A percentile compares a stretch with the other conserved stretches of the same genome.
phyloP scores from a whole-genome alignment of 192 early-diverging fungal genomes.

The Backusella liffmaniae region DNA sequence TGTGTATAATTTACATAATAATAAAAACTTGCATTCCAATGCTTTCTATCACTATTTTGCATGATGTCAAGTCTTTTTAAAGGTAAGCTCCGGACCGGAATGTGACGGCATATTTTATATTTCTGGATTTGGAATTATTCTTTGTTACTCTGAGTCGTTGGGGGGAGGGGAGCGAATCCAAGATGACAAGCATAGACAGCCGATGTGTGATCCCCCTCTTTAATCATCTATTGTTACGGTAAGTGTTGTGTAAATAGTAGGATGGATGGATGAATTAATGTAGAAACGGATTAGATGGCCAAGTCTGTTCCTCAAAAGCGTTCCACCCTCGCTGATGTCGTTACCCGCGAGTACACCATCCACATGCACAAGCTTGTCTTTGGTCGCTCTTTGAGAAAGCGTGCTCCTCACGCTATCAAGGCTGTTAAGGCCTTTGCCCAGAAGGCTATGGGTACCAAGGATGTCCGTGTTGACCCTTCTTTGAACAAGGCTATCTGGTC shows the following conservation, averaged over 20 bases:
- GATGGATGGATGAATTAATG: not conserved
- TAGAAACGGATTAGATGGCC: conserved; percentile 14
- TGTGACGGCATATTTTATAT: not conserved
- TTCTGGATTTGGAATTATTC: not conserved
- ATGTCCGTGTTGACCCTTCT: conserved; percentile 93
- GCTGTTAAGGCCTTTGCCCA: conserved; percentile 87
- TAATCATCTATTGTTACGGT: not conserved
- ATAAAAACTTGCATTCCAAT: not conserved
- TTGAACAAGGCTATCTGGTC: conserved; percentile 97
- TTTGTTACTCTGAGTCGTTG: not conserved
- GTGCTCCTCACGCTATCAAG: conserved; percentile 94
- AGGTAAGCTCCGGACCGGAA: not conserved
- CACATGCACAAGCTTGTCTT: conserved; percentile 96
- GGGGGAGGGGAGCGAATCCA: not conserved
- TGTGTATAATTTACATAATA: not conserved
- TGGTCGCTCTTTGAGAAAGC: conserved; percentile 89
- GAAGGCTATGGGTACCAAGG: conserved; percentile 92
- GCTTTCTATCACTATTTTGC: not conserved
- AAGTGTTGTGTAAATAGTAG: not conserved
- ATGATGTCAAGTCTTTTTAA: conserved; percentile 5
- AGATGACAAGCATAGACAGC: not conserved
- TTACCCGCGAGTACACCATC: conserved; percentile 99
- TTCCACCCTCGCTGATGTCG: conserved; percentile 83
- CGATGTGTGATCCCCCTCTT: not conserved
- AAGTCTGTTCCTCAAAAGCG: conserved; percentile 49